Conservation (phyloP, 2,329 filamentous ascomycete genomes). For the Colletotrichum filicis region DNA sequence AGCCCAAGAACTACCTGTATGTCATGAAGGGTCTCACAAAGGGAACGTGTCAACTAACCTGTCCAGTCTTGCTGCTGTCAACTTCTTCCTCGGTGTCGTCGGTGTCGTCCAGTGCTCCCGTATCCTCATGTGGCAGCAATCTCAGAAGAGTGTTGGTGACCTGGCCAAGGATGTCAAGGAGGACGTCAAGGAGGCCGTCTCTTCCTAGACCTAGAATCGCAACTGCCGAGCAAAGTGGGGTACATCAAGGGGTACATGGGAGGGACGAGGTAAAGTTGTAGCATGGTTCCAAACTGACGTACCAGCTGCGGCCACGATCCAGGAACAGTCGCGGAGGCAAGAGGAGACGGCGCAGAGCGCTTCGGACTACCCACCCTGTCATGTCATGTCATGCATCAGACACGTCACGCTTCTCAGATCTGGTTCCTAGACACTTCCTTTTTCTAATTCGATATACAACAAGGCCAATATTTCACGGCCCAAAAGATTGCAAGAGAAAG, state of each 20-base stretch:
- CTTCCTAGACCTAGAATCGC: constrained; percentile 10
- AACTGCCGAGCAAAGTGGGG: neutral
- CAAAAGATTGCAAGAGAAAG: neutral
- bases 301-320: neutral
- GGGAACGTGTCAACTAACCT: neutral
- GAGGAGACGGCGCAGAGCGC: neutral
- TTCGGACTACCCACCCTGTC: neutral
- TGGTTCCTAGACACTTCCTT: neutral
- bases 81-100: constrained; percentile 95
- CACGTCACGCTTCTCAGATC: neutral
- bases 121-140: constrained; percentile 75
- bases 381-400: neutral
- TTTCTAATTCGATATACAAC: neutral
- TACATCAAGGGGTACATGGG: neutral
- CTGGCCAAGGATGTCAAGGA: constrained; percentile 55
- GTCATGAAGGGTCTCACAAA: constrained; percentile 43
- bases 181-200: constrained; percentile 42
- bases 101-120: constrained; percentile 84
- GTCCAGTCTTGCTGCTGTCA: constrained; percentile 85
- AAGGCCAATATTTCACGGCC: neutral
- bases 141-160: constrained; percentile 57
- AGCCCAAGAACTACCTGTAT: constrained; percentile 89
- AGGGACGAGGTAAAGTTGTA: neutral
- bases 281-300: neutral
- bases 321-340: neutral